Evolutionary conservation across 768 basidiomycete species (phyloP), one percentile per base, ranked within the genome.

Genomic region (Amanita thiersii): DNA sequence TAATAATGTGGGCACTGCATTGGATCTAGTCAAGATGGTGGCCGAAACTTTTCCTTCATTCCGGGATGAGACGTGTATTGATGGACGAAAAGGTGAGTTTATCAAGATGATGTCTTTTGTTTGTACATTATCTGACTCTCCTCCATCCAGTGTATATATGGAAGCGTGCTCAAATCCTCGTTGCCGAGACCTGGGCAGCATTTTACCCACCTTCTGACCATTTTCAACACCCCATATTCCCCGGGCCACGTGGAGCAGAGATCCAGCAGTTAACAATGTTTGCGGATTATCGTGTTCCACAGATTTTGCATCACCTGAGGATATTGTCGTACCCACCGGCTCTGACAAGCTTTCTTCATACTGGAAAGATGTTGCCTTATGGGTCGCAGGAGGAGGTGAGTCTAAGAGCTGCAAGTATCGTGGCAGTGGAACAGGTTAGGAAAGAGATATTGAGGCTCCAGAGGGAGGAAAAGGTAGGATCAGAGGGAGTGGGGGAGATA

Each of bases 101-200:
- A 8, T 18, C 25, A 35, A 9, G 12, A 20, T 11, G 32, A 5
- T n/a, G 19, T 24, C 26, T 14, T 17, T 33, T 23, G 9, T 18
- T 25, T 35, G 18, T 9, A 19, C 20, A 12, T n/a, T 39, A 4
- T 24, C 20, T 18, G 26, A 11, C 15, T n/a, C 6, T 19, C 11
- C 8, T 33, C 31, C 5, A 3, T 33, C 15, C 39, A 89, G 86
- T 92, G 5, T 79, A 61, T 59, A 70, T 93, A 43, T 91, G 89
- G 86, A 94, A 94, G 56, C 79, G 90, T 24, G 81, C 89, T 1
- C 90, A 94, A 50, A 94, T 94, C 43, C 71, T 93, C 28, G 82
- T 92, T 23, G 90, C 90, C 1, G 90, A 94, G 56, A 80, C 78
- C 0, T 92, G 88, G 90, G 90, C 91, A 1, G 89, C 90, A 2